Conservation (phyloP, 2,329 filamentous ascomycete species). For the Chalara sp. region DNA sequence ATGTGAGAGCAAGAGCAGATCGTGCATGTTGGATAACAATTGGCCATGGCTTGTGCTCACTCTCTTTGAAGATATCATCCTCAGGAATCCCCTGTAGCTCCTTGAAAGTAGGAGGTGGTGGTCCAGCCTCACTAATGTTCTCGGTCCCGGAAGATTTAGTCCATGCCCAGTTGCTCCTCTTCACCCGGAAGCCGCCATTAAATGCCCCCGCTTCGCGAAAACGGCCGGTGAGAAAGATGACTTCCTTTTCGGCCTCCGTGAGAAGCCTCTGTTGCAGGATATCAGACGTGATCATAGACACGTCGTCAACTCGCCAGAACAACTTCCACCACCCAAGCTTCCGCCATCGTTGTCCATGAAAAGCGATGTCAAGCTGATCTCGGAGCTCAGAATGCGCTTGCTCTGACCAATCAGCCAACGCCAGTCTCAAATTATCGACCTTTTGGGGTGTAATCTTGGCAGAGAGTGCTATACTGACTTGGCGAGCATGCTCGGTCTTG, state of each 20-base stretch:
- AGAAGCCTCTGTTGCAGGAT: slow-evolving; percentile 75
- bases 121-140: slow-evolving; percentile 4
- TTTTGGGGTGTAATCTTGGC: slow-evolving; percentile 28
- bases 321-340: slow-evolving; percentile 90
- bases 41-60: slow-evolving; percentile 50
- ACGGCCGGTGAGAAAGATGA: slow-evolving; percentile 77
- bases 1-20: slow-evolving; percentile 57
- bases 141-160: slow-evolving; percentile 8
- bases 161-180: slow-evolving; percentile 19
- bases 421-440: slow-evolving; percentile 43
- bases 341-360: slow-evolving; percentile 69
- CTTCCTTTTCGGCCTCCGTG: slow-evolving; percentile 66
- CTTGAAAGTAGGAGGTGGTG: slow-evolving; percentile 11
- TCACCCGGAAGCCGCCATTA: slow-evolving; percentile 1
- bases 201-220: slow-evolving; percentile 57
- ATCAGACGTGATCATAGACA: slow-evolving; percentile 73
- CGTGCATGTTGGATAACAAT: slow-evolving; percentile 67
- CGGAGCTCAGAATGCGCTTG: slow-evolving; percentile 77
- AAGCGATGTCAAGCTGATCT: slow-evolving; percentile 69
- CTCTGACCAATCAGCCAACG: slow-evolving; percentile 69
- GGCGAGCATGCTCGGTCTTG: slow-evolving; percentile 37
- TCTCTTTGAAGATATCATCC: slow-evolving; percentile 9
- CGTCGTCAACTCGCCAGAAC: slow-evolving; percentile 91
- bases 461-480: slow-evolving; percentile 25
- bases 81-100: slow-evolving; percentile 14